Evolutionary conservation across 495 filamentous ascomycete species (phyloP).

Genomic region (Neurospora discreta): DNA sequence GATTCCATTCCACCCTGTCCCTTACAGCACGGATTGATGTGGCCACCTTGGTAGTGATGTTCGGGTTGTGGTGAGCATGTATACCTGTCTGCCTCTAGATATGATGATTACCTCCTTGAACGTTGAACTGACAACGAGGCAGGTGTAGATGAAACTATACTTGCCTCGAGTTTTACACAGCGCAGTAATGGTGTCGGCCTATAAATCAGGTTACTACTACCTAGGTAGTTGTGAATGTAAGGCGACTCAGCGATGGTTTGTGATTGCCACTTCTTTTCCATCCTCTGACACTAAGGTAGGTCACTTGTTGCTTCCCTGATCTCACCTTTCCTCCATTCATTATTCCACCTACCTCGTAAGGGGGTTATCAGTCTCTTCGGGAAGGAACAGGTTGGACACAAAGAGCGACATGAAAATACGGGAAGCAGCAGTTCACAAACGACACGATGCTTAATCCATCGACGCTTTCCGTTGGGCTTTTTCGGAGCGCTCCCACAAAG

Average conservation of each 20-base stretch:
- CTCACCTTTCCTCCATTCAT: neutral
- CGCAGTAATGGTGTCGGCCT: neutral
- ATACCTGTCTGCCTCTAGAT: neutral
- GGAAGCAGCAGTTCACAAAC: constrained; percentile 15
- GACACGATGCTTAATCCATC: neutral
- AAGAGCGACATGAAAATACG: constrained; percentile 5
- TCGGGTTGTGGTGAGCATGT: neutral
- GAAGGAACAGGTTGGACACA: neutral
- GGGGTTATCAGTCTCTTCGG: neutral
- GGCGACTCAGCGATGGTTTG: neutral
- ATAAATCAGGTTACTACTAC: neutral
- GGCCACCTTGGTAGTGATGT: neutral
- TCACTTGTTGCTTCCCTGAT: neutral
- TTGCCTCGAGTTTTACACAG: neutral
- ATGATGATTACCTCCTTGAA: no score
- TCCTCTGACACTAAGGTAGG: neutral
- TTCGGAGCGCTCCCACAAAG: neutral
- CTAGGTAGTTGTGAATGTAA: neutral
- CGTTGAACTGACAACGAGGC: neutral
- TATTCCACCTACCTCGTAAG: neutral
- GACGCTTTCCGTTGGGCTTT: neutral
- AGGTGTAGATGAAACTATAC: neutral
- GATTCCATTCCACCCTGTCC: neutral
- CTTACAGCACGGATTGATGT: neutral
- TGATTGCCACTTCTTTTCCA: neutral